Evolutionary conservation across 257 asterid genomes (phyloP).

Genomic region (Agastache rugosa): DNA sequence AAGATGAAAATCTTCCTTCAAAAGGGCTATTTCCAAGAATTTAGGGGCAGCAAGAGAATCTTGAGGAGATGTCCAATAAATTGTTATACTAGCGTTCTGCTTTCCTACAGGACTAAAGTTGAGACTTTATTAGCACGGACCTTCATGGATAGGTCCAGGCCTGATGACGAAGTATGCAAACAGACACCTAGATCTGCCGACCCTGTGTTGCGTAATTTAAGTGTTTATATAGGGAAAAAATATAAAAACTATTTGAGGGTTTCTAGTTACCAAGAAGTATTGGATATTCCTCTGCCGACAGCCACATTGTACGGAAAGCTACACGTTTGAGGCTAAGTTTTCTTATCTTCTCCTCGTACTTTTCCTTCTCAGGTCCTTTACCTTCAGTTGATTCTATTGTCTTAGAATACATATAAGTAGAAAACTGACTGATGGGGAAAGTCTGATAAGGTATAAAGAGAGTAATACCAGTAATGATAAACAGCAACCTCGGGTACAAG

Average conservation of each 20-base stretch:
- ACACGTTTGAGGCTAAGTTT: constrained; percentile 87
- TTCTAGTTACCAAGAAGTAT: constrained; percentile 83
- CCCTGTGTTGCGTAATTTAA: constrained; percentile 50
- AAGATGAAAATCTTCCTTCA: constrained; percentile 23
- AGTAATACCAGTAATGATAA: constrained; percentile 84
- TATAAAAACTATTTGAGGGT: constrained; percentile 15
- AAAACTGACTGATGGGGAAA: background rate
- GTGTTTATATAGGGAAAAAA: background rate
- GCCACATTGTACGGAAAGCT: constrained; percentile 97
- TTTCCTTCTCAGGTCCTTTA: constrained; percentile 98
- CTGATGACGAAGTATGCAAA: constrained; percentile 95
- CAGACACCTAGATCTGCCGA: constrained; percentile 97
- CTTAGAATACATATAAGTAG: constrained; percentile 6
- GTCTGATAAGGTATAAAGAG: background rate
- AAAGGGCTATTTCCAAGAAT: constrained; percentile 18
- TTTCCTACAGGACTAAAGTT: constrained; percentile 19
- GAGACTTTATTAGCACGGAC: constrained; percentile 43
- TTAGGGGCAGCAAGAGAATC: background rate
- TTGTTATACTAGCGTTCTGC: background rate
- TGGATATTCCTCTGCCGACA: constrained; percentile 94
- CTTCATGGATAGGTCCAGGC: constrained; percentile 97
- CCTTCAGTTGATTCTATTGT: constrained; percentile 52
- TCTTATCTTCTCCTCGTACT: constrained; percentile 79
- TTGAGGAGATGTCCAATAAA: constrained; percentile 1
- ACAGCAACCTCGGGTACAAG: constrained; percentile 81